Conservation (phyloP, 768 basidiomycete genomes). For the Saitozyma sp. region DNA sequence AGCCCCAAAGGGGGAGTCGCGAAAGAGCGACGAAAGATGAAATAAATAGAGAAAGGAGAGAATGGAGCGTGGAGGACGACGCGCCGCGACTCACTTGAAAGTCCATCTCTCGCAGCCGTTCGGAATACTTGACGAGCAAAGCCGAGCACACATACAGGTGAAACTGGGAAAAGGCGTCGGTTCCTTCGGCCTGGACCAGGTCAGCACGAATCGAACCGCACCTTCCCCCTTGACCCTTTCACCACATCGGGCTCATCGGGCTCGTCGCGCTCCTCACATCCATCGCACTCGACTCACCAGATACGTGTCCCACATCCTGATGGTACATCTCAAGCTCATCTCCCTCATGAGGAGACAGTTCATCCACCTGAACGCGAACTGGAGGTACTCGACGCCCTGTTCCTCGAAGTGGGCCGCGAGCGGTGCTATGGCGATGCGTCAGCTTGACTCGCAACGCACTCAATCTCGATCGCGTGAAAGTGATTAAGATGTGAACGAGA, state of each 20-base stretch:
- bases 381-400: conserved; percentile 98
- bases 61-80: background rate
- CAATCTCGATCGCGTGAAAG: background rate
- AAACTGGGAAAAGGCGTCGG: conserved; percentile 98
- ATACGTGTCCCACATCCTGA: conserved; percentile 99
- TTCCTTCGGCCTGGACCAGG: conserved; percentile 76
- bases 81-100: conserved; percentile 71
- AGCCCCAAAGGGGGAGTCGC: background rate
- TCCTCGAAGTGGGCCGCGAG: conserved; percentile 80
- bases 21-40: background rate
- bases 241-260: no score
- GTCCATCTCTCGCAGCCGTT: conserved; percentile 91
- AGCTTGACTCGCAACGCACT: conserved; percentile 3
- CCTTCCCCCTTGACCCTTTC: no score
- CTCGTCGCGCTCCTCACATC: no score
- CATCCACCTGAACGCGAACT: conserved; percentile 99
- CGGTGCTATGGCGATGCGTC: conserved; percentile 61
- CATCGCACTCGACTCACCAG: conserved; percentile 75
- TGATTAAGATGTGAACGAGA: background rate
- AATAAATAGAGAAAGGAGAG: background rate
- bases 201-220: no score
- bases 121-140: conserved; percentile 93
- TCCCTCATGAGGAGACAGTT: conserved; percentile 98
- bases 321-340: conserved; percentile 92
- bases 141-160: conserved; percentile 98